Evolutionary conservation across 2,329 filamentous ascomycete species (phyloP).

Genomic region (Ramularia collo-cygni): DNA sequence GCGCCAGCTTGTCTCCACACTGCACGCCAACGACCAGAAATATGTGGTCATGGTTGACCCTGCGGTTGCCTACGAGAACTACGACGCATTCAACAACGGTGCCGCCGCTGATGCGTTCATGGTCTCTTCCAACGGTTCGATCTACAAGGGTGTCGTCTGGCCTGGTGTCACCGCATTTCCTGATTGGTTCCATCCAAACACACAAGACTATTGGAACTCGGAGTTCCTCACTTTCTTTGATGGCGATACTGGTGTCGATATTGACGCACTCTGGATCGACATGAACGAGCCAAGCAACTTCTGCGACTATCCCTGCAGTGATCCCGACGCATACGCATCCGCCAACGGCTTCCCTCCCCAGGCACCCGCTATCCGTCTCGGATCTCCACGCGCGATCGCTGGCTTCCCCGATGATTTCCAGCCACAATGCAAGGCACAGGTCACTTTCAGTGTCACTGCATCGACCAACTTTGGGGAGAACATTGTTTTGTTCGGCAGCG

Average conservation of each 20-base stretch:
- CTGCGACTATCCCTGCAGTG: slow-evolving; percentile 34
- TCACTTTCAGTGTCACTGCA: slow-evolving; percentile 30
- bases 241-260: slow-evolving; percentile 58
- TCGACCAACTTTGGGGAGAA: slow-evolving; percentile 31
- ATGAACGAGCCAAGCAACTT: slow-evolving; percentile 58
- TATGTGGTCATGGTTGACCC: slow-evolving; percentile 67
- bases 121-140: slow-evolving; percentile 47
- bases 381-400: slow-evolving; percentile 57
- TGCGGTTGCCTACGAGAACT: slow-evolving; percentile 45
- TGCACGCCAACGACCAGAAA: slow-evolving; percentile 37
- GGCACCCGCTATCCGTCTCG: slow-evolving; percentile 53
- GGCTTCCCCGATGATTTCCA: slow-evolving; percentile 65
- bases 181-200: slow-evolving; percentile 67
- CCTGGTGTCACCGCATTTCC: slow-evolving; percentile 48
- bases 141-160: slow-evolving; percentile 65
- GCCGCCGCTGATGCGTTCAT: slow-evolving; percentile 51
- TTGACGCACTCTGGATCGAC: slow-evolving; percentile 68
- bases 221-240: slow-evolving; percentile 62
- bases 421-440: slow-evolving; percentile 37
- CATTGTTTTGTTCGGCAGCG: slow-evolving; percentile 28
- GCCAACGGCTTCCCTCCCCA: slow-evolving; percentile 50
- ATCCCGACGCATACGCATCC: slow-evolving; percentile 32
- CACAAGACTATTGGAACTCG: slow-evolving; percentile 61
- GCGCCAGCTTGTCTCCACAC: slow-evolving; percentile 55
- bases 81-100: slow-evolving; percentile 55